Evolutionary conservation across 208 protist species (phyloP), one percentile per base, ranked within the genome.

Genomic region (Strigomonas galati): DNA sequence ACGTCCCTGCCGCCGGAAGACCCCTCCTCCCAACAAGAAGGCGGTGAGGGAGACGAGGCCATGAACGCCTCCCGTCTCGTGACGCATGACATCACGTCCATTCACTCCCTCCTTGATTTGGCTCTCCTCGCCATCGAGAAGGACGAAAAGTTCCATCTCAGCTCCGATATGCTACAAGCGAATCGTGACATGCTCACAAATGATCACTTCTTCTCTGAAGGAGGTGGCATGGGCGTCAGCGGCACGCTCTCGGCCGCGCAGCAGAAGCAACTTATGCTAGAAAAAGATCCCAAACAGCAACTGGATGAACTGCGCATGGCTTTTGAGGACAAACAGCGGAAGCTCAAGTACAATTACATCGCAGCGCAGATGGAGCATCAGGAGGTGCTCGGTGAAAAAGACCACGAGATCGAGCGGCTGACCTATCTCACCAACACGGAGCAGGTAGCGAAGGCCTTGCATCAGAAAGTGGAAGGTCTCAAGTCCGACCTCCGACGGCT

Each of bases 51-150:
- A 23, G 40, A 65, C 17, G 15, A 10, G 48, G 62, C 37, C 30
- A 26, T 30, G 62, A 56, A 65, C 44, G 14, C 6, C 27, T 30
- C 35, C 28, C 26, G 26, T 2, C 19, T 35, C 0, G 27, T 37
- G 24, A 52, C 53, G 35, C 56, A 56, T 51, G 88, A 91, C 44
- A 66, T 92, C 21, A 75, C 78, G 28, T 69, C 81, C 0, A 74
- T 96, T 46, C 78, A 93, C 31, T 94, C 87, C 66, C 72, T 96
- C 17, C 74, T 96, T 0, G 91, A 96, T 64, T 66, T 94, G 21
- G 87, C 84, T 3, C 65, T 96, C 10, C 73, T 96, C 17, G 91
- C 86, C 1, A 88, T 96, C 40, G 85, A 96, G 69, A 82, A 85
- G 57, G 85, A 92, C 62, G 70, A 85, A 17, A 68, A 81, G 56